Percentiles rank a stretch among this genome's conserved stretches.
phyloP scores from a whole-genome alignment of 2,329 filamentous ascomycete genomes.

The Alternaria ethzedia region DNA sequence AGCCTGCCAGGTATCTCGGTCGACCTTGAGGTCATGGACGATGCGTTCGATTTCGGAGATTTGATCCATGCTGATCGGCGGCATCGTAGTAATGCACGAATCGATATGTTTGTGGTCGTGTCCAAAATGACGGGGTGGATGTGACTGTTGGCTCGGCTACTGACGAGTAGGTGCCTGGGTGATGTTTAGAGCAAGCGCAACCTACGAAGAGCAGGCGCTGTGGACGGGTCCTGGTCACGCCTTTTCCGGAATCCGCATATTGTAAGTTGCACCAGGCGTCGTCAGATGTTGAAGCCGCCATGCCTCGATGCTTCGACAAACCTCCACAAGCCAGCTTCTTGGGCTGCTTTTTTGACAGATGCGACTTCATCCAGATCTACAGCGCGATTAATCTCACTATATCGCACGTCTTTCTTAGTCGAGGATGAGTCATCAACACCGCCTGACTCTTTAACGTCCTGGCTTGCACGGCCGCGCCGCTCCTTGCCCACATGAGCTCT shows the following conservation, averaged over 20 bases:
- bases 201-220: not conserved
- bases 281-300: slow-evolving; percentile 60
- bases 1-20: slow-evolving; percentile 39
- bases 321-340: slow-evolving; percentile 76
- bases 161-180: not conserved
- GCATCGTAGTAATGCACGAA: slow-evolving; percentile 27
- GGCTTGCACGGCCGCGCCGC: slow-evolving; percentile 41
- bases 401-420: slow-evolving; percentile 62
- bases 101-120: slow-evolving; percentile 6
- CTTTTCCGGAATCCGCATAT: not conserved
- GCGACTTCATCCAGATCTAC: slow-evolving; percentile 70
- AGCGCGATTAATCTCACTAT: slow-evolving; percentile 79
- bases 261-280: not conserved
- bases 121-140: slow-evolving; percentile 2
- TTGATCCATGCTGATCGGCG: slow-evolving; percentile 6
- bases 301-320: slow-evolving; percentile 72
- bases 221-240: not conserved
- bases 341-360: slow-evolving; percentile 70
- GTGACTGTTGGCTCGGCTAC: not conserved
- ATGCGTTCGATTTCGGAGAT: slow-evolving; percentile 17
- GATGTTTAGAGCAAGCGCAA: not conserved
- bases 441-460: slow-evolving; percentile 41
- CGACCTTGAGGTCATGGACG: slow-evolving; percentile 33
- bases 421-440: slow-evolving; percentile 28
- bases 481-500: slow-evolving; percentile 81